Base-by-base conservation (phyloP, 345 rosid genomes). In the Abelmoschus esculentus region DNA sequence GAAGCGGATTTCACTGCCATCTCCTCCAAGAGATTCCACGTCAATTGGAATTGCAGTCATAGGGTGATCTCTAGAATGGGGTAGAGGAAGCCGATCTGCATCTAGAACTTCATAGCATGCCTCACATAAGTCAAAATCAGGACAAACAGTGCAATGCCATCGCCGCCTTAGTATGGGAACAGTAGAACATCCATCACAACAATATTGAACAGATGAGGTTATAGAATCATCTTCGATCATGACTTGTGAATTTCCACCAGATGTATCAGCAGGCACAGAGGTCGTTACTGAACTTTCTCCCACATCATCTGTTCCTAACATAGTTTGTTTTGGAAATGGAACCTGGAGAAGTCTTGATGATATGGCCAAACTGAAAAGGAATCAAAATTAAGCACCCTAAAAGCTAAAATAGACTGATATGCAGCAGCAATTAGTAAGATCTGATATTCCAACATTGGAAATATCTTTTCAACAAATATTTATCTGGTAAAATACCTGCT, bases 121-220 rank as follows among this genome's bases (percentile, higher is more conserved):
- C 86, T 91, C 99, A 71, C 99, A 95, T 47, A 95, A 80, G 79
- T 95, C 99, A 83, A 95, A 95, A 85, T 95, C 99, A 47, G 97
- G 93, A 79, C 99, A 95, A 61, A 91, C 71, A 31, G 99, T 95
- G 77, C 99, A 95, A 78, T 95, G 99, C 99, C 99, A 95, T 81
- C 99, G 90, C 71, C 91, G 82, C 80, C 97, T 81, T 54, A 88
- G 83, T 81, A 95, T 95, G 50, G 99, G 99, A 59, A 91, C 99
- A 2, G 96, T 95, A 76, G 97, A 85, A 83, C 99, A 95, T 73
- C 98, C 96, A 76, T 95, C 99, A 83, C 99, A 95, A 78, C 96
- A 88, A 78, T 91, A 95, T 68, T 95, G 99, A 66, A 95, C 99
- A 70, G 99, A 90, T 67, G 99, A 91, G 32, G 97, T 83, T 70